Percentiles rank a stretch among this genome's conserved stretches.
These are phyloP conservation scores for Blastocystis sp. DNA, from an alignment of 352 stramenopile genomes.

Conservation along the genomic window DNA sequence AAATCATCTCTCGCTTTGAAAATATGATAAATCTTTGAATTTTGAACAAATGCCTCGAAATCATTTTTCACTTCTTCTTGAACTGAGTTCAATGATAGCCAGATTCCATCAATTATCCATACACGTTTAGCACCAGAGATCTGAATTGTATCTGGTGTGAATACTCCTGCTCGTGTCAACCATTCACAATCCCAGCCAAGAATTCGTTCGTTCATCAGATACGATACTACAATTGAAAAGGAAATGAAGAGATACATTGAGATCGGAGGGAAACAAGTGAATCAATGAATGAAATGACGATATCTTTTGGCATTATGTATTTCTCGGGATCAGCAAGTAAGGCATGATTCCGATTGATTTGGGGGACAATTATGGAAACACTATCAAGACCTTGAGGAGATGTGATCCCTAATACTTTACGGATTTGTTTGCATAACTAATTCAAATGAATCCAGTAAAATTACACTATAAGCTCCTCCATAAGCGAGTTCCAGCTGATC, in stretches of 20 bases:
- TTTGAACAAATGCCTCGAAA: background rate
- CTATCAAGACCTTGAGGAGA: too few species aligned
- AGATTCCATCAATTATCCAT: conserved; percentile 42
- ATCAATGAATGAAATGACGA: background rate
- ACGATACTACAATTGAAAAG: background rate
- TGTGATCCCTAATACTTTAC: background rate
- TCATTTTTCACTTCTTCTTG: background rate
- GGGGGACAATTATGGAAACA: too few species aligned
- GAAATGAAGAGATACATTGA: background rate
- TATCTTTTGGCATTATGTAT: background rate
- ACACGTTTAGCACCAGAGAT: background rate
- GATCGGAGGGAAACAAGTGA: background rate
- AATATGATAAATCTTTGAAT: background rate
- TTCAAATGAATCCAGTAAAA: background rate
- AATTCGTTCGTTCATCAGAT: background rate
- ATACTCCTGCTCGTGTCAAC: background rate
- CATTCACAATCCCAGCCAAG: conserved; percentile 27
- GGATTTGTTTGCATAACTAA: background rate
- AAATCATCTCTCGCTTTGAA: background rate
- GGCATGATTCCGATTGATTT: background rate
- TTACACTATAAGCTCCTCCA: background rate
- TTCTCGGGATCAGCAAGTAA: background rate
- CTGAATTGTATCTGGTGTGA: background rate
- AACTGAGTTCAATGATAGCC: background rate
- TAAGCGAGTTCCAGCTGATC: background rate